These are phyloP conservation scores for Thelonectria rubi DNA, from an alignment of 2,329 filamentous ascomycete genomes.

Conservation along the genomic window DNA sequence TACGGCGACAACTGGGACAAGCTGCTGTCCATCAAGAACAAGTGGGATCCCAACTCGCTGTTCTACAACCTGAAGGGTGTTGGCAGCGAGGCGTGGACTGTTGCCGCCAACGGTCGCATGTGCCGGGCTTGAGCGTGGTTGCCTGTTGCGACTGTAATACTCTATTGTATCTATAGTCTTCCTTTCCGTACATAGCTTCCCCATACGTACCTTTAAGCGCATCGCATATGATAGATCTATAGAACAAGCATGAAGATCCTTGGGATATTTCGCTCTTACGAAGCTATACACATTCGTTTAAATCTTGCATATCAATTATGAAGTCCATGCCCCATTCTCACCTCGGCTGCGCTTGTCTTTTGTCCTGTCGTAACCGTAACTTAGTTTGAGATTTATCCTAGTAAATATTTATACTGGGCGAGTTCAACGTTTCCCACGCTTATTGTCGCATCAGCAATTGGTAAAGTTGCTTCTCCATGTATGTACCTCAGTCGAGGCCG, in stretches of 20 bases:
- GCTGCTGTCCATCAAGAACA: constrained; percentile 58
- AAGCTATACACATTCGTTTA: too few species aligned
- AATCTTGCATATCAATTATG: too few species aligned
- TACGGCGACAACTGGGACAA: constrained; percentile 57
- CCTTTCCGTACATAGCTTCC: constrained; percentile 4
- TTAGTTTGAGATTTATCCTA: too few species aligned
- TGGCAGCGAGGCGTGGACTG: constrained; percentile 59
- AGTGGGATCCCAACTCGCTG: constrained; percentile 57
- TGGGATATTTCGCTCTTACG: too few species aligned
- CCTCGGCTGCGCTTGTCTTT: too few species aligned
- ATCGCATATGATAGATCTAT: background rate
- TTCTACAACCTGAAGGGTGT: constrained; percentile 60
- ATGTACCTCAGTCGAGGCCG: too few species aligned
- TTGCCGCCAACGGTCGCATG: constrained; percentile 32
- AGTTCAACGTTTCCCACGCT: too few species aligned
- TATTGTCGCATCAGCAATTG: too few species aligned
- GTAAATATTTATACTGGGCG: too few species aligned
- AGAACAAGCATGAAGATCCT: background rate
- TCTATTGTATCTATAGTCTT: background rate
- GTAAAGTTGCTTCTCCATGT: too few species aligned
- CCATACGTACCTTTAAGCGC: background rate
- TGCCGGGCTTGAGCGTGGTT: constrained; percentile 19
- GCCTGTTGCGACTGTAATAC: background rate
- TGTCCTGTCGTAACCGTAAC: too few species aligned
- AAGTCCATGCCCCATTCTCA: too few species aligned